These are phyloP conservation scores for Aureoboletus auriporus DNA, from an alignment of 768 basidiomycete genomes.

Conservation along the genomic window DNA sequence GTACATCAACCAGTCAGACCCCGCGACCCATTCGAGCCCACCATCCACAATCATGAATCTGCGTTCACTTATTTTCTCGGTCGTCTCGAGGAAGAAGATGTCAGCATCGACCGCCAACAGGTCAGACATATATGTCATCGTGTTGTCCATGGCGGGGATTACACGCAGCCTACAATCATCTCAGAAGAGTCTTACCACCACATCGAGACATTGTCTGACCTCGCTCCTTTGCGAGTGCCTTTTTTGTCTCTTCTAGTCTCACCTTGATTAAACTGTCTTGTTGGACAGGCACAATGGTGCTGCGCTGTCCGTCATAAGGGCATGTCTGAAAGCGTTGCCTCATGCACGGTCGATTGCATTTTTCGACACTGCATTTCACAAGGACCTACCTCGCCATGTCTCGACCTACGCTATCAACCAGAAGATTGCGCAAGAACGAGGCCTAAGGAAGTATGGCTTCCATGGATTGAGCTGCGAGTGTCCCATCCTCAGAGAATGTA, in stretches of 20 bases:
- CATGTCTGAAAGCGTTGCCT: slow-evolving; percentile 60
- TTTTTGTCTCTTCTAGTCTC: not conserved
- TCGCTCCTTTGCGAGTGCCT: slow-evolving; percentile 70
- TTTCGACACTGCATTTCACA: slow-evolving; percentile 88
- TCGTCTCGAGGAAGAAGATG: slow-evolving; percentile 36
- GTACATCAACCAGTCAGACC: not conserved
- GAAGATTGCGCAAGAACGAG: slow-evolving; percentile 53
- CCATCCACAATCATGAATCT: slow-evolving; percentile 53
- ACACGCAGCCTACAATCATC: slow-evolving; percentile 65
- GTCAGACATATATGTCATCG: slow-evolving; percentile 66
- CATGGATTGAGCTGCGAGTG: slow-evolving; percentile 73
- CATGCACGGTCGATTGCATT: slow-evolving; percentile 72
- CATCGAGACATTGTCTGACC: slow-evolving; percentile 68
- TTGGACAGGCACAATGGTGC: slow-evolving; percentile 54
- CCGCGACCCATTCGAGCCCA: slow-evolving; percentile 26
- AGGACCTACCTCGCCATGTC: slow-evolving; percentile 69
- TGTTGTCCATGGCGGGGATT: slow-evolving; percentile 87
- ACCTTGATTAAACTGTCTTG: not conserved
- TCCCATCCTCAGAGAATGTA: not conserved
- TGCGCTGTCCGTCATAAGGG: slow-evolving; percentile 55
- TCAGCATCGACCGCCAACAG: slow-evolving; percentile 37
- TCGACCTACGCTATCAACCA: slow-evolving; percentile 77
- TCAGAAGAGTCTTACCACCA: slow-evolving; percentile 65
- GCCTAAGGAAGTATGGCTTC: slow-evolving; percentile 87
- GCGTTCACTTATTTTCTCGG: slow-evolving; percentile 62